phyloP scores from a whole-genome alignment of 306 rosid species.

The Begonia fuchsioides region DNA sequence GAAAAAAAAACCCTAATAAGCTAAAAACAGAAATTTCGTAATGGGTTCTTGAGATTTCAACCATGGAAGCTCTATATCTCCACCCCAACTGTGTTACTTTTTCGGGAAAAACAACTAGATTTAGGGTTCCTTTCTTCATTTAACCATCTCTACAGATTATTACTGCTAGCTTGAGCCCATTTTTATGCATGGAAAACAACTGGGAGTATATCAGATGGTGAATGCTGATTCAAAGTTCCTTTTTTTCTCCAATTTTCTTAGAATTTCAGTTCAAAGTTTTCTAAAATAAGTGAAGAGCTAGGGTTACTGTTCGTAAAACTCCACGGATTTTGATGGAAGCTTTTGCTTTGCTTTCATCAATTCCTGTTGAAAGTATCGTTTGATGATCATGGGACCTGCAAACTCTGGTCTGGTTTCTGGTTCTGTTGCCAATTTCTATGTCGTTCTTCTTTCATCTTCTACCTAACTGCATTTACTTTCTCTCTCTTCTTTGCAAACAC shows the following conservation, averaged over 20 bases:
- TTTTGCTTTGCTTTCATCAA: too few relatives aligned
- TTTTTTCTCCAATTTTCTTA: neutral
- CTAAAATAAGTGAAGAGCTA: too few relatives aligned
- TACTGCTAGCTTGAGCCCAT: neutral
- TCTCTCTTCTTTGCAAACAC: neutral
- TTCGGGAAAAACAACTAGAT: neutral
- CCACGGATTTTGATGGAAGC: too few relatives aligned
- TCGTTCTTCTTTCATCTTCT: neutral
- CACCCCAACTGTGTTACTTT: neutral
- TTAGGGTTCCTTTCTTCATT: neutral
- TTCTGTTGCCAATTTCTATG: neutral
- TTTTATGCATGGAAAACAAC: neutral
- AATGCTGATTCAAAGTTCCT: neutral
- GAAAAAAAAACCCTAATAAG: constrained; percentile 87
- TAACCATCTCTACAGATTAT: neutral
- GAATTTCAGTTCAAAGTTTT: too few relatives aligned
- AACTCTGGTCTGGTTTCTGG: neutral
- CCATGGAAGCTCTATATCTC: too few relatives aligned
- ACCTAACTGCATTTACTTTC: neutral
- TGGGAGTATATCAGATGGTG: neutral
- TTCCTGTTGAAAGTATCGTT: too few relatives aligned
- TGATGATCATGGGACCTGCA: neutral
- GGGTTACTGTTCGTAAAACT: too few relatives aligned
- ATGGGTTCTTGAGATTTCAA: neutral
- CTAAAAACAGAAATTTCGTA: neutral